Conservation (phyloP, 306 rosid genomes). For the Glycine tomentella region DNA sequence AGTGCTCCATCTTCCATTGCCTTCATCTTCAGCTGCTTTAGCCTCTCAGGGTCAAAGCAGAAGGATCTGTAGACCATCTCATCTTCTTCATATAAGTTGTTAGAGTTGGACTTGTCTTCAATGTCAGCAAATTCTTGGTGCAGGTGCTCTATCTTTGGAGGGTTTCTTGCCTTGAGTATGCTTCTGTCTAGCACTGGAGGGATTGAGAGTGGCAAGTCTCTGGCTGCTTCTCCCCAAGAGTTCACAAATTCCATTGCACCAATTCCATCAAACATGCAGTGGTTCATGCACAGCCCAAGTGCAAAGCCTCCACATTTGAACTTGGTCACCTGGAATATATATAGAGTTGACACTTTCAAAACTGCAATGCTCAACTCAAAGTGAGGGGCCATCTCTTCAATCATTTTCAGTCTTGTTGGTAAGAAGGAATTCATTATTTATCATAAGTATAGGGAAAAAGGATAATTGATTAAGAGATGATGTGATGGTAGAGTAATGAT, state of each 20-base stretch:
- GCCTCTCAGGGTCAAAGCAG: constrained; percentile 74
- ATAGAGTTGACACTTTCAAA: constrained; percentile 33
- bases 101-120: constrained; percentile 67
- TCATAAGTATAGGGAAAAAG: background rate
- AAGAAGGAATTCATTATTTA: constrained; percentile 5
- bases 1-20: constrained; percentile 74
- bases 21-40: constrained; percentile 62
- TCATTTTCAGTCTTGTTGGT: background rate
- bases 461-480: constrained; percentile 41
- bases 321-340: constrained; percentile 73
- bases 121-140: constrained; percentile 89
- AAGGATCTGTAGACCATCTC: constrained; percentile 77
- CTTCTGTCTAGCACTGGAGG: constrained; percentile 74
- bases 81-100: constrained; percentile 59
- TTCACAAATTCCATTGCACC: constrained; percentile 87
- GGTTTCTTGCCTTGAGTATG: constrained; percentile 66
- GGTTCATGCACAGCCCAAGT: constrained; percentile 83
- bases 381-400: constrained; percentile 2
- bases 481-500: constrained; percentile 6
- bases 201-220: constrained; percentile 66
- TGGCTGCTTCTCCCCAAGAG: constrained; percentile 85
- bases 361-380: background rate
- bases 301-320: constrained; percentile 91
- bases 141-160: constrained; percentile 62
- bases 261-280: constrained; percentile 90